A percentile compares a stretch with the other conserved stretches of the same genome.
Conservation (phyloP, 768 basidiomycete species). For the Cubamyces sp. region DNA sequence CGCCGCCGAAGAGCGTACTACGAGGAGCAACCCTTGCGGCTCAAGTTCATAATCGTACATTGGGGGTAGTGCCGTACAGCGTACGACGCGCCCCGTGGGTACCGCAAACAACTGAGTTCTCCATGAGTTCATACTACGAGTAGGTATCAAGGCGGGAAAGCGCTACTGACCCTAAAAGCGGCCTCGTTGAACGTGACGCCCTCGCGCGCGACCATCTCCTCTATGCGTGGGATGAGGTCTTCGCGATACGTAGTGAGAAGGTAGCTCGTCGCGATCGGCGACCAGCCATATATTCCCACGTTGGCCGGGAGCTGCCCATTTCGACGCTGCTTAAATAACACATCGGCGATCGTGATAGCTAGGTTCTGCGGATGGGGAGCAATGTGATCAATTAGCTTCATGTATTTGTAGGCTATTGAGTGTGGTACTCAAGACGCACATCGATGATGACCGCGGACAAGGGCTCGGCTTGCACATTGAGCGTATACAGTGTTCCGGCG, state of each 20-base stretch:
- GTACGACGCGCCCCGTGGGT: not conserved
- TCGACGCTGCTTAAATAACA: not conserved
- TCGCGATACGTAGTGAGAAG: not conserved
- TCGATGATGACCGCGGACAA: not conserved
- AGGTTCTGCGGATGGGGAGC: not conserved
- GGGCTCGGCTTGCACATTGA: not conserved
- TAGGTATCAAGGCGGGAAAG: too few species aligned
- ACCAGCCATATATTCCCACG: slow-evolving; percentile 3
- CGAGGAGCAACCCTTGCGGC: not conserved
- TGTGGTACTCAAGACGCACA: not conserved
- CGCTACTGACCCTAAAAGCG: not conserved
- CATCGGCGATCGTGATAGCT: not conserved
- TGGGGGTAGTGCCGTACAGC: not conserved
- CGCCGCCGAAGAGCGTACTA: too few species aligned
- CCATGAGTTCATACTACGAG: too few species aligned
- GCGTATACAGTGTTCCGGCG: not conserved
- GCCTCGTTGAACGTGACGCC: slow-evolving; percentile 7
- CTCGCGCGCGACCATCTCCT: not conserved
- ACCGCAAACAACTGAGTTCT: not conserved
- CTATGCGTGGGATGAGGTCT: not conserved
- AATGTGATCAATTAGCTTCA: not conserved
- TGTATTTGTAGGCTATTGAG: not conserved
- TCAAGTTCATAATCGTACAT: slow-evolving; percentile 13
- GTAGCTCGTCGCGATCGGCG: slow-evolving; percentile 4
- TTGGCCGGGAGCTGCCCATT: not conserved